Percentiles rank a stretch among this genome's conserved stretches.
Conservation (phyloP, 352 stramenopile genomes). For the Globisporangium barbulae region DNA sequence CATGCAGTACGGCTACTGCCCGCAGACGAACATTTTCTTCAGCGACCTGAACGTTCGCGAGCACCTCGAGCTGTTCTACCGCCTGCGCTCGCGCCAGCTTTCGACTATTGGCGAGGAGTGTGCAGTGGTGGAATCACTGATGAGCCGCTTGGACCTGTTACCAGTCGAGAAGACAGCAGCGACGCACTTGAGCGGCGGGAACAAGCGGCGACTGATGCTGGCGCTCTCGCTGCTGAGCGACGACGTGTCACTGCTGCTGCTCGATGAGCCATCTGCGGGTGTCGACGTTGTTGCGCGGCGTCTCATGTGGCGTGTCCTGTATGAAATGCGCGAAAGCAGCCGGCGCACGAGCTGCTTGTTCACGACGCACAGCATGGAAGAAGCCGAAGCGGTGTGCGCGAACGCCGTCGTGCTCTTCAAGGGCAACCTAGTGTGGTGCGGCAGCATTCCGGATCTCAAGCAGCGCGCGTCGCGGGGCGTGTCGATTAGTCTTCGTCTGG, state of each 20-base stretch:
- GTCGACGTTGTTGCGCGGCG: conserved; percentile 78
- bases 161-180: conserved; percentile 55
- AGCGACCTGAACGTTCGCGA: conserved; percentile 67
- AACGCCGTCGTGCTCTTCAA: conserved; percentile 79
- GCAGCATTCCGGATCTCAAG: conserved; percentile 79
- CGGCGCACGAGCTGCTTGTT: conserved; percentile 68
- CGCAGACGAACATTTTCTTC: conserved; percentile 78
- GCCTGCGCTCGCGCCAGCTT: conserved; percentile 36
- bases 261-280: conserved; percentile 80
- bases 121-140: conserved; percentile 35
- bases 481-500: conserved; percentile 63
- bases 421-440: conserved; percentile 66
- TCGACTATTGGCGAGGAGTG: conserved; percentile 25
- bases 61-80: conserved; percentile 71
- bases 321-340: conserved; percentile 49
- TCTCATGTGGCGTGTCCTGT: conserved; percentile 76
- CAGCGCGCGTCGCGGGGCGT: conserved; percentile 63
- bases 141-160: conserved; percentile 56
- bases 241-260: conserved; percentile 55
- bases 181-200: conserved; percentile 72
- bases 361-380: conserved; percentile 86
- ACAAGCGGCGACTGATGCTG: conserved; percentile 80
- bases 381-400: conserved; percentile 78
- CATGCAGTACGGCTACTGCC: conserved; percentile 72
- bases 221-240: conserved; percentile 69